Conservation (phyloP, 2,329 filamentous ascomycete genomes). For the Monilinia fructicola region DNA sequence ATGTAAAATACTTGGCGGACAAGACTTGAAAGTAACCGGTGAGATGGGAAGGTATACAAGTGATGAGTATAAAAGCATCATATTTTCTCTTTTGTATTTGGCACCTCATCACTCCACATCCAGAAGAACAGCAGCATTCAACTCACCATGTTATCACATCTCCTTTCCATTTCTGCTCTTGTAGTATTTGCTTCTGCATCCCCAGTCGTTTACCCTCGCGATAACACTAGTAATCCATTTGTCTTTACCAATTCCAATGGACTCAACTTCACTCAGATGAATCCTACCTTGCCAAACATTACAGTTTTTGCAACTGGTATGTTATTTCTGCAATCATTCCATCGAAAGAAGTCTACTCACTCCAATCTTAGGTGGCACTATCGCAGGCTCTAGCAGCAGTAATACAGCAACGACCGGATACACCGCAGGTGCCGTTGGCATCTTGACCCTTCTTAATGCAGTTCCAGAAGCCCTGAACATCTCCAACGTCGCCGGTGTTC, state of each 20-base stretch:
- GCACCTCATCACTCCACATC: not conserved
- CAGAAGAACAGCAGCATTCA: not conserved
- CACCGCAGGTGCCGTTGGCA: slow-evolving; percentile 43
- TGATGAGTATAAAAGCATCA: slow-evolving; percentile 12
- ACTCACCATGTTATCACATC: slow-evolving; percentile 11
- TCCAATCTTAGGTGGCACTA: slow-evolving; percentile 53
- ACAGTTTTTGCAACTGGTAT: slow-evolving; percentile 36
- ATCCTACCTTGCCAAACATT: slow-evolving; percentile 31
- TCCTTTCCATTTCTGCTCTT: slow-evolving; percentile 22
- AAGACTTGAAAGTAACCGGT: not conserved
- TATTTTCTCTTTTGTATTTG: not conserved
- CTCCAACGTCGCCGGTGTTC: slow-evolving; percentile 54
- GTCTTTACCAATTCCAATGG: slow-evolving; percentile 35
- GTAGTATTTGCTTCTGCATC: slow-evolving; percentile 27
- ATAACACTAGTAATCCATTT: slow-evolving; percentile 25
- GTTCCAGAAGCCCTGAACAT: slow-evolving; percentile 56
- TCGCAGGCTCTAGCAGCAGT: slow-evolving; percentile 52
- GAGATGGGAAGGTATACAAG: not conserved
- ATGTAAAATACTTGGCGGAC: slow-evolving; percentile 10
- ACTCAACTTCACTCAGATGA: slow-evolving; percentile 36
- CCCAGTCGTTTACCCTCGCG: slow-evolving; percentile 27
- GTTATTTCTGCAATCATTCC: not conserved
- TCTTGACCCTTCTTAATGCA: slow-evolving; percentile 50
- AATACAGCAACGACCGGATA: slow-evolving; percentile 57
- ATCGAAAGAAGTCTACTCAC: slow-evolving; percentile 26